A percentile compares a stretch with the other conserved stretches of the same genome.
Conservation (phyloP, 129 eudicot species). For the Scalesia atractyloides region DNA sequence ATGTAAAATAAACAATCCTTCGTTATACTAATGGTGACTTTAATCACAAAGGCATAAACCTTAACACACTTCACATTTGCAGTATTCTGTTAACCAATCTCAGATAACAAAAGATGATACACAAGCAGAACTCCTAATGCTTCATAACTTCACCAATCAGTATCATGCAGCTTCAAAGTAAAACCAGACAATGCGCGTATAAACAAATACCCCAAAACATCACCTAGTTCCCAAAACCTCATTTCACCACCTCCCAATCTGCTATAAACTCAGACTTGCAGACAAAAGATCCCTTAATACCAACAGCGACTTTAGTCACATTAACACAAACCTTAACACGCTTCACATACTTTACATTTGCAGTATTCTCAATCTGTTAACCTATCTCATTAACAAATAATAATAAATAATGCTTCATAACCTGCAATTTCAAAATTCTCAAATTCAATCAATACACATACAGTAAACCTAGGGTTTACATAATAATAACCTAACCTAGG, state of each 20-base stretch:
- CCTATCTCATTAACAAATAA: not conserved
- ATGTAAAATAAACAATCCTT: not conserved
- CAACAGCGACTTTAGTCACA: not conserved
- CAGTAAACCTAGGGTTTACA: not conserved
- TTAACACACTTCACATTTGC: not conserved
- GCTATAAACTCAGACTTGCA: not conserved
- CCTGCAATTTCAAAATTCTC: not conserved
- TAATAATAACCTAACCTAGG: not conserved
- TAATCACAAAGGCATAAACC: not conserved
- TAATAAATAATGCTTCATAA: not conserved
- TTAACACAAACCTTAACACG: not conserved
- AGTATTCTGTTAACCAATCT: not conserved
- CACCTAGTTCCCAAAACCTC: not conserved
- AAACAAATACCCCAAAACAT: not conserved
- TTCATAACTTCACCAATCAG: not conserved
- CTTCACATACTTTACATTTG: not conserved
- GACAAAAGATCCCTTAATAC: not conserved
- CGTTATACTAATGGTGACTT: not conserved
- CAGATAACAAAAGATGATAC: not conserved
- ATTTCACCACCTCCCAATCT: not conserved
- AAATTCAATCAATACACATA: constrained; percentile 1
- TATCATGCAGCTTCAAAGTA: not conserved
- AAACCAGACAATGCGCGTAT: not conserved
- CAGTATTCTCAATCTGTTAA: not conserved
- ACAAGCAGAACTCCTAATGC: not conserved